Evolutionary conservation across 83 land plant species (phyloP), one percentile per base, ranked within the genome.

Genomic region (Thuja plicata): DNA sequence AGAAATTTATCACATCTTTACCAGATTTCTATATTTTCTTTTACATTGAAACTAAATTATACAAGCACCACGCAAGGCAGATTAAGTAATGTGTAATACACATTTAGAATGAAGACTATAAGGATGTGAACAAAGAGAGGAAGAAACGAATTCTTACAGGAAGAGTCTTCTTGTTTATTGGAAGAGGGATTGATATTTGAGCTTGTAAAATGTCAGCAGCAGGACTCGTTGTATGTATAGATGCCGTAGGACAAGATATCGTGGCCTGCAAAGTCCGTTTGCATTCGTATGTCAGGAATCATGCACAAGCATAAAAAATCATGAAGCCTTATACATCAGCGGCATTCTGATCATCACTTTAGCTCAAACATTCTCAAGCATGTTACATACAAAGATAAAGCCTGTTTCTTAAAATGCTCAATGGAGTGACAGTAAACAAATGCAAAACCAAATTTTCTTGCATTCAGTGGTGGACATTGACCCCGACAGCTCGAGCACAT

Each of bases 241-340:
- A 95, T 40, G 81, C 38, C 4, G 95, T 94, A 60, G 96, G 96
- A 88, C 96, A 95, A 66, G 91, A 81, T 66, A 94, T 79, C 54
- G 92, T 45, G 1, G 96, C 96, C 96, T 95, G 83, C 66, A 87
- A 89, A 73, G 17, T 50, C 27, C 43, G 4, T 45, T 80, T 52
- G 32, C 38, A 50, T 34, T 55, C 19, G 24, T 19, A 35, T 32
- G 17, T 57, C 70, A 46, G 54, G 3, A 2, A 88, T 88, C 45
- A 21, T 34, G n/a, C 21, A 2, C 79, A 57, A 37, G 87, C n/a
- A 80, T 40, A 24, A 40, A 8, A 45, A 45, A 82, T 50, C 52
- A 46, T 43, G 10, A 82, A 82, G 55, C 34, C 43, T 46, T 46
- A 11, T 40, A 80, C 73, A 66, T 80, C 9, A 79, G 48, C n/a